Evolutionary conservation across 148 eudicot genomes (phyloP).

Genomic region (Gaultheria prostrata): DNA sequence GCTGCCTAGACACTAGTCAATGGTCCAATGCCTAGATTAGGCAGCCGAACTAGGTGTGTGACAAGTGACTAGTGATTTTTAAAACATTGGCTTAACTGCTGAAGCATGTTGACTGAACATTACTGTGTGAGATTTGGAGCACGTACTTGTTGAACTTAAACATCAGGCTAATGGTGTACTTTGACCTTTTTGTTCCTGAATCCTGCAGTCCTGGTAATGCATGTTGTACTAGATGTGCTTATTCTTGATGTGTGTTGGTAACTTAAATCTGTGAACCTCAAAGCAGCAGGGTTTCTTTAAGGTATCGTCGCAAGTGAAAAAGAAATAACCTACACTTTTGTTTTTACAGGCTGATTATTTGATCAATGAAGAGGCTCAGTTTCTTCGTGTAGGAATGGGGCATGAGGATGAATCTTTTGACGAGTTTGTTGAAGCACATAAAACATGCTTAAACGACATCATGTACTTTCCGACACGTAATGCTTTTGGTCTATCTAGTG

Average conservation of each 20-base stretch:
- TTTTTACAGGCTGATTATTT: slow-evolving; percentile 66
- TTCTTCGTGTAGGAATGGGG: slow-evolving; percentile 76
- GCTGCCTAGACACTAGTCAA: too few species aligned
- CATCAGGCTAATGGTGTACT: not conserved
- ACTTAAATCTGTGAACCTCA: not conserved
- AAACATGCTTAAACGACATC: slow-evolving; percentile 67
- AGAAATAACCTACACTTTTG: not conserved
- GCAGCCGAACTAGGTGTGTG: too few species aligned
- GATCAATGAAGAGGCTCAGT: slow-evolving; percentile 61
- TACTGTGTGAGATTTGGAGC: too few species aligned
- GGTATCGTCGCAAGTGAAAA: not conserved
- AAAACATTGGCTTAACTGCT: too few species aligned
- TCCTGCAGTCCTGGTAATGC: not conserved
- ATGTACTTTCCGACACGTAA: slow-evolving; percentile 90
- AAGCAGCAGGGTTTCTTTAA: not conserved
- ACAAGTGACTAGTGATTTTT: too few species aligned
- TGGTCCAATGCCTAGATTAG: too few species aligned
- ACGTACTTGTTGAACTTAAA: too few species aligned
- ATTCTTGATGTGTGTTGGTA: not conserved
- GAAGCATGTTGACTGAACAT: too few species aligned
- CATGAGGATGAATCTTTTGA: slow-evolving; percentile 75
- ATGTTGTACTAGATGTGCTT: not conserved
- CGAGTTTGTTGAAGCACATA: slow-evolving; percentile 84
- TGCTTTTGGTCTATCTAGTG: slow-evolving; percentile 84
- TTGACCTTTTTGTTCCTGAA: not conserved